phyloP scores from a whole-genome alignment of 768 basidiomycete genomes.

The Naganishia onofrii region DNA sequence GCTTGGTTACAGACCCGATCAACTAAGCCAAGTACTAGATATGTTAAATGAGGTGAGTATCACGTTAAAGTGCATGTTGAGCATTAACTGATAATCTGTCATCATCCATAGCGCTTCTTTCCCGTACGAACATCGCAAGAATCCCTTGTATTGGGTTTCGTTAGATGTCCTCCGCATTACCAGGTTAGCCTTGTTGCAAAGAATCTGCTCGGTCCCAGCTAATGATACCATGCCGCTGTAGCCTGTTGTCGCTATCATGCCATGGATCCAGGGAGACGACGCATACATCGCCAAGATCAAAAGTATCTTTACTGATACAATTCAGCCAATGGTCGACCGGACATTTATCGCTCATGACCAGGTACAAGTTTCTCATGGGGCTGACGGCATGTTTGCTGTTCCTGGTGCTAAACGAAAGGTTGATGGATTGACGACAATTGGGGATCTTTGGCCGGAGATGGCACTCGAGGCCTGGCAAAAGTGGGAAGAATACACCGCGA shows the following conservation, averaged over 20 bases:
- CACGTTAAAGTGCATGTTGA: background rate
- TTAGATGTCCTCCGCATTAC: background rate
- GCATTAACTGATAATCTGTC: background rate
- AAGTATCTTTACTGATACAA: background rate
- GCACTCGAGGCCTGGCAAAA: background rate
- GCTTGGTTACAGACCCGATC: slow-evolving; percentile 5
- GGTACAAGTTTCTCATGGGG: slow-evolving; percentile 3
- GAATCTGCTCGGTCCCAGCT: background rate
- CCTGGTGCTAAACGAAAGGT: background rate
- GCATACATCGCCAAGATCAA: slow-evolving; percentile 14
- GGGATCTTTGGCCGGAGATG: slow-evolving; percentile 14
- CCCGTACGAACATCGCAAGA: slow-evolving; percentile 1
- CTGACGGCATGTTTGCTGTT: slow-evolving; percentile 2
- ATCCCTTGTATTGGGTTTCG: slow-evolving; percentile 4
- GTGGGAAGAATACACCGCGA: background rate
- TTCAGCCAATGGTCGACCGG: slow-evolving; percentile 1
- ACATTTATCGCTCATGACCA: slow-evolving; percentile 2
- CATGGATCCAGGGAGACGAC: slow-evolving; percentile 13
- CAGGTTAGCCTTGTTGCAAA: background rate
- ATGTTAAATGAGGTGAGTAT: background rate
- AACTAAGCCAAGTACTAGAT: background rate
- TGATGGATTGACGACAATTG: background rate
- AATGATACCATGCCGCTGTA: background rate
- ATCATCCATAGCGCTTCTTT: slow-evolving; percentile 4
- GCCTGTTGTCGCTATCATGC: slow-evolving; percentile 11